phyloP scores from a whole-genome alignment of 345 rosid genomes.

The Syzygium jambos region DNA sequence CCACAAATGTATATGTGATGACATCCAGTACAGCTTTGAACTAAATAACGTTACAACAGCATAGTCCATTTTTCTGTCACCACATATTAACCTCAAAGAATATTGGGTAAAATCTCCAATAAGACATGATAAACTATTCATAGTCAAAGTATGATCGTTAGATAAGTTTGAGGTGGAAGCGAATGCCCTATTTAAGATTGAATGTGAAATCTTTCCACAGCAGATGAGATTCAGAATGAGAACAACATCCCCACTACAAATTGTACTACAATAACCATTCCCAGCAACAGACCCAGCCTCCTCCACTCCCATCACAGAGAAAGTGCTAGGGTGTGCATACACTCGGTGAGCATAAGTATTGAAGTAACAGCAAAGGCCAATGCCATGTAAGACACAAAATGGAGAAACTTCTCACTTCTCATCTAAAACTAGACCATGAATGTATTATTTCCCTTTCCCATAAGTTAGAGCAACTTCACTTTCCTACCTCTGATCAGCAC shows the following conservation, averaged over 20 bases:
- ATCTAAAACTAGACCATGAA: not conserved
- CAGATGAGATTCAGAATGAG: no score
- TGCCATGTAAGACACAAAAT: not conserved
- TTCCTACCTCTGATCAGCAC: not conserved
- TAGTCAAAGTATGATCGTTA: not conserved
- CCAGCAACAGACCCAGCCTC: not conserved
- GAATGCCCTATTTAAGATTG: not conserved
- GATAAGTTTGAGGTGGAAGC: not conserved
- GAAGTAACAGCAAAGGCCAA: not conserved
- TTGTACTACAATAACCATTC: no score
- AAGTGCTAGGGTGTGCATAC: not conserved
- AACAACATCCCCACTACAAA: not conserved
- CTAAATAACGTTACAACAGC: not conserved
- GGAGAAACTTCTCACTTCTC: not conserved
- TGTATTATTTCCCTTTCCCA: not conserved
- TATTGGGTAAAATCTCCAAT: not conserved
- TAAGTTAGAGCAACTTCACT: not conserved
- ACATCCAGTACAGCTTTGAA: not conserved
- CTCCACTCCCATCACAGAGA: not conserved
- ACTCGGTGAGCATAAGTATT: not conserved
- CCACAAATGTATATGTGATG: not conserved
- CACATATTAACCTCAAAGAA: not conserved
- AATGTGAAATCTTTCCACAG: no score
- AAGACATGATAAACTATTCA: not conserved
- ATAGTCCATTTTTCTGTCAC: not conserved